Evolutionary conservation across 2,329 filamentous ascomycete genomes (phyloP).

Genomic region (Biscogniauxia mediterranea): DNA sequence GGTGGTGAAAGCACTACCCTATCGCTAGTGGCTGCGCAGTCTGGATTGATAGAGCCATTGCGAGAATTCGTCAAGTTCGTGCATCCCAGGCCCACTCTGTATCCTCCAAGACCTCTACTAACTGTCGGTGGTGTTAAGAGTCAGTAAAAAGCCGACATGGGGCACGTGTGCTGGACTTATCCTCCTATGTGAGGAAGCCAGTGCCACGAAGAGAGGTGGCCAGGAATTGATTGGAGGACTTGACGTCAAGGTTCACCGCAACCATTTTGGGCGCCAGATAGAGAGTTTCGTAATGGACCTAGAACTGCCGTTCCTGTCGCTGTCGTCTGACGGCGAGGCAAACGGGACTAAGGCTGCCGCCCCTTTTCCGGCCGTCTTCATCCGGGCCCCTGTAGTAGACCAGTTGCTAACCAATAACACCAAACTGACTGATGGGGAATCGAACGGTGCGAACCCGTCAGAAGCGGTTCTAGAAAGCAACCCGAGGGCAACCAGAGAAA

Average conservation of each 20-base stretch:
- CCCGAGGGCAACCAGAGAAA: conserved; percentile 15
- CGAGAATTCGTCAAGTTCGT: conserved; percentile 86
- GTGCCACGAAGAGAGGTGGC: conserved; percentile 83
- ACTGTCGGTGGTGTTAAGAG: conserved; percentile 48
- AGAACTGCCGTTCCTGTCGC: conserved; percentile 65
- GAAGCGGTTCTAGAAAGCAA: conserved; percentile 19
- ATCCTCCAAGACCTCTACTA: background rate
- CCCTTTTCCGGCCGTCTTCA: conserved; percentile 83
- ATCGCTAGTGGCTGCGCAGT: conserved; percentile 79
- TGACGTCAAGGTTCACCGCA: conserved; percentile 85
- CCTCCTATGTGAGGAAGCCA: conserved; percentile 82
- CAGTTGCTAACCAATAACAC: conserved; percentile 57
- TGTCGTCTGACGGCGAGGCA: conserved; percentile 10
- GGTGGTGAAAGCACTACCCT: conserved; percentile 96
- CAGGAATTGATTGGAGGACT: conserved; percentile 93
- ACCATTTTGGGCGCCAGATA: conserved; percentile 91
- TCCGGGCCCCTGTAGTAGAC: conserved; percentile 90
- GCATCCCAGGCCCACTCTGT: background rate
- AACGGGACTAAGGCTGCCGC: background rate
- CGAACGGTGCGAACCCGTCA: conserved; percentile 27
- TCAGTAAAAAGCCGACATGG: conserved; percentile 81
- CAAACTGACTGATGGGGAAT: conserved; percentile 39
- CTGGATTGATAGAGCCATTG: conserved; percentile 78
- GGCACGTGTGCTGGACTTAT: conserved; percentile 96
- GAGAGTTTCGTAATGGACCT: conserved; percentile 84